Conservation (phyloP, 495 filamentous ascomycete genomes). For the Penicillium dipodomyicola region DNA sequence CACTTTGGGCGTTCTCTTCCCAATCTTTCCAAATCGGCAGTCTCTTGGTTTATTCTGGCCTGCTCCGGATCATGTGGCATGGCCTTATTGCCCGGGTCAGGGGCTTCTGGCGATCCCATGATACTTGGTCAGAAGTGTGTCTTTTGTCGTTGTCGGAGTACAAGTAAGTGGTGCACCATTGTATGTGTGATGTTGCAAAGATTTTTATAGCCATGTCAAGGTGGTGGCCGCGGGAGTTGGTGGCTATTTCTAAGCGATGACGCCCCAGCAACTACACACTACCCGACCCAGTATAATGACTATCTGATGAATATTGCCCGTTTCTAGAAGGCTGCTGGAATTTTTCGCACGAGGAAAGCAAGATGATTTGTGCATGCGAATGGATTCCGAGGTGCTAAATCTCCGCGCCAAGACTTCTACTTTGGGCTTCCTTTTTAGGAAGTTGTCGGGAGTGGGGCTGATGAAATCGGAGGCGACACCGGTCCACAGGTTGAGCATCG, state of each 20-base stretch:
- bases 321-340: background rate
- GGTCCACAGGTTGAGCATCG: background rate
- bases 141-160: background rate
- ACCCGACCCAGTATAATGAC: constrained; percentile 3
- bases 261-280: background rate
- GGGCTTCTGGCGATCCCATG: constrained; percentile 2
- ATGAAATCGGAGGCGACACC: background rate
- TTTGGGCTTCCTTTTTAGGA: constrained; percentile 19
- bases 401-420: constrained; percentile 18
- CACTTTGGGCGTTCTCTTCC: constrained; percentile 66
- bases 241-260: constrained; percentile 11
- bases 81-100: constrained; percentile 1
- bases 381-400: background rate
- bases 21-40: constrained; percentile 54
- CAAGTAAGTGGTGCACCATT: background rate
- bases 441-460: constrained; percentile 26
- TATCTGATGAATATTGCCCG: constrained; percentile 4
- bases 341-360: background rate
- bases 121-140: background rate
- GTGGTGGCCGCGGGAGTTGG: background rate
- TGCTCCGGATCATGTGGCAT: constrained; percentile 2
- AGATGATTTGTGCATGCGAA: constrained; percentile 7
- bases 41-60: constrained; percentile 7
- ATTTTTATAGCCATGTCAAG: background rate
- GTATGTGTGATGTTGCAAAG: background rate